Evolutionary conservation across 768 basidiomycete genomes (phyloP).

Genomic region (Amanita fuliginea): DNA sequence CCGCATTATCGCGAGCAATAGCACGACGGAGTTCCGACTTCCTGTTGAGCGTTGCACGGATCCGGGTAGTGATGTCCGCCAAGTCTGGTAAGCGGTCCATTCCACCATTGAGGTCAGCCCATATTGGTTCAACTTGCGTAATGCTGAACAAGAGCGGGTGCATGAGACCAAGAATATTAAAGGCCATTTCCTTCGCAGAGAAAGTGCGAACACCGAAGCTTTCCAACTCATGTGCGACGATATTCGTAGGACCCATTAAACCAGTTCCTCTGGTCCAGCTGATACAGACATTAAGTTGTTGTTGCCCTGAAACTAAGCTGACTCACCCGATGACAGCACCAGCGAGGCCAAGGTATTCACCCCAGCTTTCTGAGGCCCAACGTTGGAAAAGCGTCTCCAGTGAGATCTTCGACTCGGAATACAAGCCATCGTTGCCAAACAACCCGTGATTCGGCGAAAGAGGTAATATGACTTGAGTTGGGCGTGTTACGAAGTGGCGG

Average conservation of each 20-base stretch:
- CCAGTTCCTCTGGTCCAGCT: conserved; percentile 99
- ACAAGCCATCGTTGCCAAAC: conserved; percentile 96
- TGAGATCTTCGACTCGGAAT: conserved; percentile 97
- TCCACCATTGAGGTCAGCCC: conserved; percentile 97
- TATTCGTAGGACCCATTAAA: conserved; percentile 91
- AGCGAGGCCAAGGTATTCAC: conserved; percentile 94
- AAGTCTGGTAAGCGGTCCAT: conserved; percentile 97
- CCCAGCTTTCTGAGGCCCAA: conserved; percentile 98
- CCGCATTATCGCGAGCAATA: conserved; percentile 85
- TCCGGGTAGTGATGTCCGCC: conserved; percentile 81
- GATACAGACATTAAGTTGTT: conserved; percentile 6
- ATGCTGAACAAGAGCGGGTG: conserved; percentile 98
- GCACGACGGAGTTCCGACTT: conserved; percentile 91
- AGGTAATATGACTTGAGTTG: conserved; percentile 96
- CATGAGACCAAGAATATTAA: conserved; percentile 99
- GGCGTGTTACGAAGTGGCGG: conserved; percentile 92
- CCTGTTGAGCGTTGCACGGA: conserved; percentile 70
- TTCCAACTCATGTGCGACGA: conserved; percentile 90
- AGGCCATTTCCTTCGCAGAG: conserved; percentile 99
- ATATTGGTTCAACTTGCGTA: conserved; percentile 98
- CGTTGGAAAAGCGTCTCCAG: conserved; percentile 97
- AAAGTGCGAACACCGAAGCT: conserved; percentile 91
- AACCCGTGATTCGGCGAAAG: conserved; percentile 97
- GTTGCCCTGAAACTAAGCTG: neutral
- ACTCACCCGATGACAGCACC: conserved; percentile 95